Base-by-base conservation (phyloP, 2,329 filamentous ascomycete species). In the Basipetospora sp. region DNA sequence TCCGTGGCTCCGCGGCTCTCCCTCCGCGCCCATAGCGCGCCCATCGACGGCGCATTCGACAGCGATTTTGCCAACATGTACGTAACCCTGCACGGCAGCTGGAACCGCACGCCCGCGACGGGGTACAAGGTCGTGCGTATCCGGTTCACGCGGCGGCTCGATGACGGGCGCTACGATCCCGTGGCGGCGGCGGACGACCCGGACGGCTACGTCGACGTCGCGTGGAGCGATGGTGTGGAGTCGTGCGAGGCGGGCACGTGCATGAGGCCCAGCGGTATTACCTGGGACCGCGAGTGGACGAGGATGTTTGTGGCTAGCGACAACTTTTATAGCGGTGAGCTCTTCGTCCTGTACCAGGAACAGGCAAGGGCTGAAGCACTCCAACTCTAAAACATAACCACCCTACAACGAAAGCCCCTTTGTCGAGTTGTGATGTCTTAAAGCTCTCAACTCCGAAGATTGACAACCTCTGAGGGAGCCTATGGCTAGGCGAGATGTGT, bases 11-110 rank as follows among this genome's bases (percentile, higher is more conserved):
- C 75, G 53, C 40, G 69, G 1, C 54, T 77, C 10, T 60, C 63
- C 1, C 73, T 78, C 50, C 56, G 63, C 34, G 68, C 72, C 1
- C 74, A 78, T 45, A 71, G 63, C 55, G 74, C 74, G 3, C 74
- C 74, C 4, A 57, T 77, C 25, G 71, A 74, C 45, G 67, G 74
- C 49, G 64, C 69, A 40, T 77, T 77, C 56, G 70, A 76, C 47
- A 49, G 56, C 20, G 41, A 45, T 19, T 61, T 60, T 27, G 64
- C 62, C 26, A 66, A 62, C 20, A 65, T 70, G 22, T 77, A 69
- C 62, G 59, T 77, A 19, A 63, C 70, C 1, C 72, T 77, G 48
- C 74, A 76, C 50, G 74, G 74, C 3, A 70, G 64, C 41, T 77
- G 74, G 70, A 55, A 60, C 47, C 51, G 57, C 16, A 47, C 50